These are phyloP conservation scores for Pyricularia sp. DNA, from an alignment of 2,329 filamentous ascomycete species.

Conservation along the genomic window DNA sequence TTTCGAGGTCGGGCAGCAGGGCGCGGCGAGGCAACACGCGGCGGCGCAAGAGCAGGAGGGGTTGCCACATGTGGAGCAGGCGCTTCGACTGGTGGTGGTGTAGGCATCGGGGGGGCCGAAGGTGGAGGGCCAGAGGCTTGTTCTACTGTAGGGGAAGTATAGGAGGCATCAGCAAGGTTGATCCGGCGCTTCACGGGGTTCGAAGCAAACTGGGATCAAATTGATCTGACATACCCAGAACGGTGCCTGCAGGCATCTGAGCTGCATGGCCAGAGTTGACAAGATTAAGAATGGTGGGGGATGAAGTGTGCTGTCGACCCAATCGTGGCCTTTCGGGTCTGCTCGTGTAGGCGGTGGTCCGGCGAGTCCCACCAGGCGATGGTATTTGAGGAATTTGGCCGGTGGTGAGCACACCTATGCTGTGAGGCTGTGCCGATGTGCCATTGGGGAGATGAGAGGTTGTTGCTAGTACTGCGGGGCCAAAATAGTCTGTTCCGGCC, in stretches of 20 bases:
- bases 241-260: not conserved
- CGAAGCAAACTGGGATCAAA: not conserved
- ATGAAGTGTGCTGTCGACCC: constrained; percentile 63
- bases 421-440: constrained; percentile 21
- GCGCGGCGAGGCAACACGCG: constrained; percentile 35
- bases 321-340: constrained; percentile 47
- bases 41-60: constrained; percentile 16
- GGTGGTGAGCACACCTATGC: constrained; percentile 66
- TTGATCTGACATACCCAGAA: not conserved
- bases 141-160: not conserved
- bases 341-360: constrained; percentile 41
- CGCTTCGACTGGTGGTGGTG: constrained; percentile 28
- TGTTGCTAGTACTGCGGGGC: constrained; percentile 32
- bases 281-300: constrained; percentile 58
- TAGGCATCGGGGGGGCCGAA: constrained; percentile 12
- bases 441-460: constrained; percentile 3
- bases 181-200: not conserved
- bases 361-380: constrained; percentile 58
- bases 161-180: not conserved
- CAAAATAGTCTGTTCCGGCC: constrained; percentile 69
- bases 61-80: constrained; percentile 37
- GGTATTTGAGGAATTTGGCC: constrained; percentile 70
- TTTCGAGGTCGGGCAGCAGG: constrained; percentile 32
- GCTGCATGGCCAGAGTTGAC: constrained; percentile 24
- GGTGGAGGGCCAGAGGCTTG: not conserved